Percentiles rank a stretch among this genome's conserved stretches.
Conservation (phyloP, 768 basidiomycete species). For the Leccinum pellstonianum region DNA sequence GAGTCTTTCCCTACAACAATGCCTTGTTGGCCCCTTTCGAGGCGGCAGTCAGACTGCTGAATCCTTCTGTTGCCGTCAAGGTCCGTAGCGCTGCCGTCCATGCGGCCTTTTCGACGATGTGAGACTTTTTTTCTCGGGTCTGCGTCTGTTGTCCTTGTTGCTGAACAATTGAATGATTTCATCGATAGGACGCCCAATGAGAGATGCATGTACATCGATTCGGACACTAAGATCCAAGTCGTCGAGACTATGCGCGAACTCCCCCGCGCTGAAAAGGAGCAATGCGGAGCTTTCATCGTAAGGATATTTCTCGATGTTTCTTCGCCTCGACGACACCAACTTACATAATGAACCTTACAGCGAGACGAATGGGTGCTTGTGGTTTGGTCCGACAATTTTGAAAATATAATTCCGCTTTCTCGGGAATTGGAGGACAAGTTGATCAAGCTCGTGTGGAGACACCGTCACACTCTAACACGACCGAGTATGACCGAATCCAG, state of each 20-base stretch:
- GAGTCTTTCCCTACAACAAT: slow-evolving; percentile 84
- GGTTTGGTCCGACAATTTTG: slow-evolving; percentile 82
- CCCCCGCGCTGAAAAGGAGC: slow-evolving; percentile 83
- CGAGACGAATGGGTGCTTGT: slow-evolving; percentile 80
- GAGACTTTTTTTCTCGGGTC: slow-evolving; percentile 25
- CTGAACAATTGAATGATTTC: neutral
- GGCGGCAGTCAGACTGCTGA: slow-evolving; percentile 67
- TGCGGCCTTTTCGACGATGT: slow-evolving; percentile 72
- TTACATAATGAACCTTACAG: slow-evolving; percentile 34
- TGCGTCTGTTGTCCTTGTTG: neutral
- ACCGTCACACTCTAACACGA: slow-evolving; percentile 32
- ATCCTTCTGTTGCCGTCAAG: slow-evolving; percentile 84
- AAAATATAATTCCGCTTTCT: slow-evolving; percentile 70
- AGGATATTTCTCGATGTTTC: slow-evolving; percentile 26
- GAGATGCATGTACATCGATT: slow-evolving; percentile 64
- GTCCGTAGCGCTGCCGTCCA: slow-evolving; percentile 77
- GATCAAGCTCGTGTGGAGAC: slow-evolving; percentile 77
- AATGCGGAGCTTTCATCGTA: slow-evolving; percentile 86
- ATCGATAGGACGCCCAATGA: slow-evolving; percentile 49
- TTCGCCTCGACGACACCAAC: neutral
- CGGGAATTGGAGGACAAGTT: slow-evolving; percentile 73
- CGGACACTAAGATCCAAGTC: slow-evolving; percentile 84
- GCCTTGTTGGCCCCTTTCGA: slow-evolving; percentile 74
- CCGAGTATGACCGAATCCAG: slow-evolving; percentile 20
- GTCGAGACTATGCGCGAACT: slow-evolving; percentile 67